Conservation (phyloP, 805 yeast species). For the Metschnikowia lunata region DNA sequence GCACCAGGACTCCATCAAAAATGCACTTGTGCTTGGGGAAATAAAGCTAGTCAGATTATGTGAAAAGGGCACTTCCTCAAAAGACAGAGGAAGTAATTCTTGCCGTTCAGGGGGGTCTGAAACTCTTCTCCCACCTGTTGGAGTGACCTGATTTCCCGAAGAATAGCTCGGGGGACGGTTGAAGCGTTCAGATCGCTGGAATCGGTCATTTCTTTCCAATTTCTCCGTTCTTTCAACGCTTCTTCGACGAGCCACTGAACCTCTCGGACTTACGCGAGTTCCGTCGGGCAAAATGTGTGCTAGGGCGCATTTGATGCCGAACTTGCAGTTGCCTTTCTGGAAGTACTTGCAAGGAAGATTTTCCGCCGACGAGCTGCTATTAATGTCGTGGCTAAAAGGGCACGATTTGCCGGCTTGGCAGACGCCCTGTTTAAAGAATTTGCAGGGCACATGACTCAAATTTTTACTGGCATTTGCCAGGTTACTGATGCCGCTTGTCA, state of each 20-base stretch:
- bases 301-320: constrained; percentile 90
- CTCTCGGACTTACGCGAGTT: constrained; percentile 44
- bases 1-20: constrained; percentile 2
- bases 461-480: constrained; percentile 34
- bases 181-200: too few relatives aligned
- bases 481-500: constrained; percentile 6
- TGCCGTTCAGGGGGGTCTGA: too few relatives aligned
- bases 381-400: constrained; percentile 81
- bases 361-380: constrained; percentile 48
- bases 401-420: constrained; percentile 94
- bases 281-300: constrained; percentile 91
- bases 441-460: constrained; percentile 93
- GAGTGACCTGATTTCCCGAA: too few relatives aligned
- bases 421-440: constrained; percentile 84
- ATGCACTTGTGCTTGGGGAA: constrained; percentile 5
- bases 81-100: too few relatives aligned
- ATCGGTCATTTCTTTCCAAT: too few relatives aligned
- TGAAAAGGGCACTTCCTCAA: neutral
- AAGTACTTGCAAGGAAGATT: constrained; percentile 83
- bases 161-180: too few relatives aligned
- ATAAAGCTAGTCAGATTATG: constrained; percentile 2
- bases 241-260: too few relatives aligned
- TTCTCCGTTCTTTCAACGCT: too few relatives aligned
- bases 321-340: constrained; percentile 94
- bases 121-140: too few relatives aligned